These are phyloP conservation scores for Entomortierella parvispora DNA, from an alignment of 192 early-diverging fungal genomes.

Conservation along the genomic window DNA sequence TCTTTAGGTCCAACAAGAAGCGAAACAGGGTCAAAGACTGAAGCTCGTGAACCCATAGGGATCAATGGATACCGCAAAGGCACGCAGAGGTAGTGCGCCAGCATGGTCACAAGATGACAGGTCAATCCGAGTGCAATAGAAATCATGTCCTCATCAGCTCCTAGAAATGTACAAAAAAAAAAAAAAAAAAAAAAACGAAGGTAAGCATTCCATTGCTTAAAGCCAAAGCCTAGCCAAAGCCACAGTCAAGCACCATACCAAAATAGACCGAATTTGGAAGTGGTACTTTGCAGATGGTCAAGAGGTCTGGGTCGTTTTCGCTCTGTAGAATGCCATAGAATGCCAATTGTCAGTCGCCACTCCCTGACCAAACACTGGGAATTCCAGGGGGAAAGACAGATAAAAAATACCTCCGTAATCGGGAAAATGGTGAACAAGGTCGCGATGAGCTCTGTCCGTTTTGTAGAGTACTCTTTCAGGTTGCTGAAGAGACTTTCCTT, in stretches of 20 bases:
- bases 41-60: conserved; percentile 79
- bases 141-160: conserved; percentile 67
- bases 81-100: conserved; percentile 76
- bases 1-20: conserved; percentile 35
- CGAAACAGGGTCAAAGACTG: conserved; percentile 63
- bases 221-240: too few species aligned
- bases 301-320: conserved; percentile 52
- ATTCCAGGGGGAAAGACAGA: not conserved
- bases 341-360: too few species aligned
- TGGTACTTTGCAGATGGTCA: conserved; percentile 61
- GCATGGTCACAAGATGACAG: conserved; percentile 71
- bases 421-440: conserved; percentile 69
- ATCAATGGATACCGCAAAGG: conserved; percentile 79
- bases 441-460: conserved; percentile 63
- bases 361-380: too few species aligned
- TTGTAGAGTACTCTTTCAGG: conserved; percentile 46
- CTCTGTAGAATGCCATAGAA: conserved; percentile 30
- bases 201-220: too few species aligned
- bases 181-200: too few species aligned
- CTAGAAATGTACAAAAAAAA: too few species aligned
- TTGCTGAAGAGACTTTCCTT: conserved; percentile 54
- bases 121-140: conserved; percentile 78
- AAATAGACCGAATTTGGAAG: conserved; percentile 67
- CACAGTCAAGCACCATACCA: conserved; percentile 17
- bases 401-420: conserved; percentile 59